Base-by-base conservation (phyloP, 306 rosid genomes). In the Cucurbita moschata region DNA sequence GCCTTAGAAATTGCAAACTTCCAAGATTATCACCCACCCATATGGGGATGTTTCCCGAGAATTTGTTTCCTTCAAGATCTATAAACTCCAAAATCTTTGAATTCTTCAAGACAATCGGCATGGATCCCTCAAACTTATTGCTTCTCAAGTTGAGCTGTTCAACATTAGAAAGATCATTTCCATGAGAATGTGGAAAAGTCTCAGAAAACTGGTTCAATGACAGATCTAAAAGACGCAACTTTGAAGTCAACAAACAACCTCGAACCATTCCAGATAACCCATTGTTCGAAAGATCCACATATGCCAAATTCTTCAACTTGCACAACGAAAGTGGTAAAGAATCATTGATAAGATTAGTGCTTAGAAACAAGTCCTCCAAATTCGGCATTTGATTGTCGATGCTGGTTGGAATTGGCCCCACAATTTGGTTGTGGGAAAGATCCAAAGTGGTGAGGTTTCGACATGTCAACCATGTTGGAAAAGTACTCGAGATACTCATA, bases 391-490 rank as follows among this genome's bases (percentile, higher is more conserved):
- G 60, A 49, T 47, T 5, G 1, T 4, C 44, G 6, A 70, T 46
- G 16, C 5, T 3, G 0, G 8, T 9, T 6, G 59, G 59, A 14
- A 70, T 5, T 10, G 74, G 23, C 7, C 74, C 74, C 15, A 0
- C 21, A 30, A 69, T 26, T 23, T 4, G 30, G 26, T 81, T 77
- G 18, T 73, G 10, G 14, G 81, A 81, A 23, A 77, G 81, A 74
- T 77, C 62, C 30, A 14, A 0, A 4, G 2, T 8, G 7, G 10
- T 51, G 13, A 70, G 74, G 21, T 23, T 18, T 44, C 12, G 53
- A 23, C 42, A 46, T 5, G 1, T 6, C 40, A 70, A 53, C 74
- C 74, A 70, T 2, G 6, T 18, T 11, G 59, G 74, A 1, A 70
- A 5, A 1, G 7, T 6, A 8, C 74, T 38, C 1, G 40, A 44